Conservation (phyloP, 495 filamentous ascomycete genomes). For the Neurospora africana region DNA sequence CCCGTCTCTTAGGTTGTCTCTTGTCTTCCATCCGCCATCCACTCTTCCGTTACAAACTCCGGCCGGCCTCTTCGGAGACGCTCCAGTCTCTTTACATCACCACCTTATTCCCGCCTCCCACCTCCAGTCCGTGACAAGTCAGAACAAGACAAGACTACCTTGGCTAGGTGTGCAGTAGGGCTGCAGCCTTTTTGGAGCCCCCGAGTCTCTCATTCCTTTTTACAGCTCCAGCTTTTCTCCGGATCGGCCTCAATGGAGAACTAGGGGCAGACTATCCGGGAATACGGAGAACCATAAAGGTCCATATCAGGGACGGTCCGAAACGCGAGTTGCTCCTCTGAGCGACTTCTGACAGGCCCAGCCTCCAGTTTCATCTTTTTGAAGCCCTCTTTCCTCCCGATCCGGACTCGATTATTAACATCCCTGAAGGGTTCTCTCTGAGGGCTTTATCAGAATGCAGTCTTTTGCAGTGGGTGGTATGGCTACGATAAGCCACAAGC, state of each 20-base stretch:
- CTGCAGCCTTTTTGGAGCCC: not conserved
- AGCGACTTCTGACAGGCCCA: not conserved
- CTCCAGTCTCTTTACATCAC: not conserved
- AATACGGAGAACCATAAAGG: not conserved
- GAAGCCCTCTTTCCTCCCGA: not conserved
- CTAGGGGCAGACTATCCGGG: not conserved
- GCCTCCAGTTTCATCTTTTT: not conserved
- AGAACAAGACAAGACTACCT: not conserved
- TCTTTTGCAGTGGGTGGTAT: not conserved
- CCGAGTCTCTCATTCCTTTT: not conserved
- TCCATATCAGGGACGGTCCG: not conserved
- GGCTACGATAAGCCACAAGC: not conserved
- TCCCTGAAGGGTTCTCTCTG: not conserved
- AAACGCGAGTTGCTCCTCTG: not conserved
- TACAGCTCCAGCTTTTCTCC: not conserved
- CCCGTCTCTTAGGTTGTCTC: not conserved
- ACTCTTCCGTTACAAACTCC: not conserved
- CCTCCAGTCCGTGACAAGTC: not conserved
- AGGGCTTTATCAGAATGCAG: not conserved
- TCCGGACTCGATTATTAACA: not conserved
- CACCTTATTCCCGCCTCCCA: not conserved
- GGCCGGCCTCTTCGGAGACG: not conserved
- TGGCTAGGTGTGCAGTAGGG: not conserved
- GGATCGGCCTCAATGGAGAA: not conserved
- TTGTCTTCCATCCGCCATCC: not conserved